Evolutionary conservation across 805 yeast species (phyloP), one percentile per base, ranked within the genome.

Genomic region (Metschnikowia santaceciliae): DNA sequence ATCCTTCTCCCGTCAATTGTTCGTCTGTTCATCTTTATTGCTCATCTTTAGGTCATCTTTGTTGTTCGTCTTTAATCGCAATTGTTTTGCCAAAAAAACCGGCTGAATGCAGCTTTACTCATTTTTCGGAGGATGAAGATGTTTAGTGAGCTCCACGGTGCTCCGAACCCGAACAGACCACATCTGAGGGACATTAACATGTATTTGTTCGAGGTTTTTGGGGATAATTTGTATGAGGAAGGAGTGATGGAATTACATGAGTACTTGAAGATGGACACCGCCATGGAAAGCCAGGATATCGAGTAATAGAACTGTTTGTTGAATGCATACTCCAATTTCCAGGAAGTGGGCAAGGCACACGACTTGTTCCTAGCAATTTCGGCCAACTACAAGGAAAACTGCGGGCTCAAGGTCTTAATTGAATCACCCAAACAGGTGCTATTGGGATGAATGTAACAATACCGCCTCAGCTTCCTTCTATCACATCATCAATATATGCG

Each of bases 161-260:
- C 57, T 34, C 53, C 56, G 15, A 50, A 54, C 45, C 37, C 44
- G 22, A 53, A 55, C 37, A 30, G 26, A 6, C 59, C 62, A 2
- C 62, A 61, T 1, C 57, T 50, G 56, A 46, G 54, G 17, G 83
- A 81, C 20, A 79, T 86, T 64, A 88, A 86, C 58, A 64, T 76
- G 49, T 78, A 78, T 55, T 64, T 87, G 22, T 82, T 88, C 61
- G 71, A 77, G 47, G 78, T 78, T 44, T 86, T 86, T 67, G 87
- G 90, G 1, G 73, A 74, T 45, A 69, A 70, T 47, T 66, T 75
- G 33, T 87, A 83, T 56, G 82, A 78, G 50, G 83, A 82, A 6
- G 94, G 92, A 0, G 81, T 86, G n/a, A 71, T 72, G 45, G 85
- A 83, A 51, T 65, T 88, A 3, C 89, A 86, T 57, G 77, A 81